Percentiles rank a stretch among this genome's conserved stretches.
Evolutionary conservation across 2,329 filamentous ascomycete species (phyloP).

Genomic region (Bretziella fagacearum): DNA sequence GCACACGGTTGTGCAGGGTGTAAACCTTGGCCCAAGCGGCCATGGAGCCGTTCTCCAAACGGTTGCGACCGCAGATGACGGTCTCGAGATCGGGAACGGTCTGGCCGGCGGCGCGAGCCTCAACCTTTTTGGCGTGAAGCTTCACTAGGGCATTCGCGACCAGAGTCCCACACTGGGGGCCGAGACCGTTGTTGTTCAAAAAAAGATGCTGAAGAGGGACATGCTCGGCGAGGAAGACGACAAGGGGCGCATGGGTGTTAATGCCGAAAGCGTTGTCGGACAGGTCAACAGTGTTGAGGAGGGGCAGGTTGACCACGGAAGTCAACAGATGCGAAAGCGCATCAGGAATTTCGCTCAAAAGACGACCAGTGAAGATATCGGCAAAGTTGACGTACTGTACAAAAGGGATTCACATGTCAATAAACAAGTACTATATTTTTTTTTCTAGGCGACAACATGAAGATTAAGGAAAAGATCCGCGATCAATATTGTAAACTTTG

Average conservation of each 20-base stretch:
- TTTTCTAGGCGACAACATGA: no score
- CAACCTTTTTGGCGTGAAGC: conserved; percentile 70
- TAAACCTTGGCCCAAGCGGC: conserved; percentile 82
- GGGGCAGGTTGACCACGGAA: conserved; percentile 68
- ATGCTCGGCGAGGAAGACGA: conserved; percentile 78
- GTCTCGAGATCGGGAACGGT: conserved; percentile 76
- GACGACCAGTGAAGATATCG: conserved; percentile 92
- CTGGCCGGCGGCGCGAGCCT: conserved; percentile 52
- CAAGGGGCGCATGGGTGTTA: conserved; percentile 82
- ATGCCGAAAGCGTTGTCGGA: conserved; percentile 97
- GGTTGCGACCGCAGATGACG: conserved; percentile 91
- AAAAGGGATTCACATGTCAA: neutral
- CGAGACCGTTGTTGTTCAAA: conserved; percentile 96
- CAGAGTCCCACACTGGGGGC: conserved; percentile 74
- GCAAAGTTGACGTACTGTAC: conserved; percentile 67
- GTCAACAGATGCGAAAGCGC: conserved; percentile 74
- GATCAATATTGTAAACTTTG: no score
- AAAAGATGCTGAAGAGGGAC: conserved; percentile 83
- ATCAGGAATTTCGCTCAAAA: conserved; percentile 83
- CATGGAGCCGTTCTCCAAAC: conserved; percentile 94
- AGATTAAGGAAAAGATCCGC: no score
- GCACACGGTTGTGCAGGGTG: conserved; percentile 64
- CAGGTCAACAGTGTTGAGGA: conserved; percentile 80
- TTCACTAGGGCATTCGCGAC: conserved; percentile 75
- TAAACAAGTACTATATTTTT: neutral